phyloP scores from a whole-genome alignment of 768 basidiomycete species.

The Leucocoprinus sp. region DNA sequence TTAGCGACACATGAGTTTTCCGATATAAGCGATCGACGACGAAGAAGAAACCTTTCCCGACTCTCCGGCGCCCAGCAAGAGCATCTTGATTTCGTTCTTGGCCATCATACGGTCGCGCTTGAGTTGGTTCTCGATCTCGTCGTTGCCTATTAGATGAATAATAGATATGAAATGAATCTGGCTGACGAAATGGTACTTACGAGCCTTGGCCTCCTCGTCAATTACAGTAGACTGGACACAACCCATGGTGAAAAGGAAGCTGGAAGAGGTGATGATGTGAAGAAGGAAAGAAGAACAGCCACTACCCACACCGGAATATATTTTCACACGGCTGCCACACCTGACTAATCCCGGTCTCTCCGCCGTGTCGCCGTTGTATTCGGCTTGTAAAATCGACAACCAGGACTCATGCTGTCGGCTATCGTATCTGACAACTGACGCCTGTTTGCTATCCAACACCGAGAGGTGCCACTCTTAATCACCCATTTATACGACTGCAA shows the following conservation, averaged over 20 bases:
- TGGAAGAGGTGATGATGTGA: constrained; percentile 5
- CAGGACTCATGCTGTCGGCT: too few species aligned
- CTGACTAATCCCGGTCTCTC: constrained; percentile 7
- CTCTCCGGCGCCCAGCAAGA: constrained; percentile 92
- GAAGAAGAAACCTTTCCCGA: constrained; percentile 83
- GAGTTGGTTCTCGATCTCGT: constrained; percentile 90
- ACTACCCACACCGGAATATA: not conserved
- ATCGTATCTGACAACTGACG: too few species aligned
- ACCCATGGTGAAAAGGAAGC: constrained; percentile 40
- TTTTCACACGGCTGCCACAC: constrained; percentile 6
- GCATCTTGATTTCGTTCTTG: constrained; percentile 95
- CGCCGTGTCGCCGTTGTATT: too few species aligned
- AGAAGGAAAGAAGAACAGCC: not conserved
- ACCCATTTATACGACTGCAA: too few species aligned
- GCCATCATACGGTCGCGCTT: constrained; percentile 82
- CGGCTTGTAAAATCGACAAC: too few species aligned
- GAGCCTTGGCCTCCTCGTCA: constrained; percentile 78
- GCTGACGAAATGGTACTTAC: constrained; percentile 34
- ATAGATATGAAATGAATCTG: not conserved
- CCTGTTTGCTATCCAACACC: too few species aligned
- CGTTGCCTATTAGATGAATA: constrained; percentile 55
- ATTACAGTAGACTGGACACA: constrained; percentile 63
- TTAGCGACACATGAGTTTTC: not conserved
- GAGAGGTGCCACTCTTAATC: too few species aligned
- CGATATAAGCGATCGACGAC: not conserved